Evolutionary conservation across 192 early-diverging fungal species (phyloP).

Genomic region (Phycomyces blakesleeanus): DNA sequence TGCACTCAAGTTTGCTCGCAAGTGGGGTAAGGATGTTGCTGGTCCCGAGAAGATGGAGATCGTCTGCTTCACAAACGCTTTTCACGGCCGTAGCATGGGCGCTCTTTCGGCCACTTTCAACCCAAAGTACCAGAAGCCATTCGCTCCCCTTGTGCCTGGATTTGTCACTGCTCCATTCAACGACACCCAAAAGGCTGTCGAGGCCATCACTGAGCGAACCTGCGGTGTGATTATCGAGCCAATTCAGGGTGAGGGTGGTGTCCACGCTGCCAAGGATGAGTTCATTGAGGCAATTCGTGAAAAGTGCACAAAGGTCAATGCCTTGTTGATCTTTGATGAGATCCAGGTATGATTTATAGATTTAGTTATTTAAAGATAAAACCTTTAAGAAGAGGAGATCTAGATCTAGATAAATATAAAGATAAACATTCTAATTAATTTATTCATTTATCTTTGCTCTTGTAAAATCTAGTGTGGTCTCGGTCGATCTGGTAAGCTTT

Average conservation of each 20-base stretch:
- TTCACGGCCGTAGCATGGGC: slow-evolving; percentile 96
- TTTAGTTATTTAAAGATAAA: background rate
- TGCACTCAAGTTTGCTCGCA: slow-evolving; percentile 93
- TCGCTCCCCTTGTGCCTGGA: slow-evolving; percentile 86
- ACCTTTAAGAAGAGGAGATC: no score
- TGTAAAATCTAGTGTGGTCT: slow-evolving; percentile 85
- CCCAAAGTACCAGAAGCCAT: slow-evolving; percentile 93
- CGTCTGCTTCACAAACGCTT: slow-evolving; percentile 86
- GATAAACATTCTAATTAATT: no score
- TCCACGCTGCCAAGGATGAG: slow-evolving; percentile 65
- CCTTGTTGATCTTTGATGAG: slow-evolving; percentile 94
- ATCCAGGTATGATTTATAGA: slow-evolving; percentile 64
- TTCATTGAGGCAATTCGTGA: slow-evolving; percentile 77
- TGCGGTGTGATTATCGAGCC: slow-evolving; percentile 96
- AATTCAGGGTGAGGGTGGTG: slow-evolving; percentile 95
- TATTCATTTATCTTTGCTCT: no score
- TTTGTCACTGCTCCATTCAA: slow-evolving; percentile 73
- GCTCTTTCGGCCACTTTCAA: slow-evolving; percentile 92
- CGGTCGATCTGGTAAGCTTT: slow-evolving; percentile 85
- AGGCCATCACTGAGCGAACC: slow-evolving; percentile 69
- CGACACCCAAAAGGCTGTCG: slow-evolving; percentile 56
- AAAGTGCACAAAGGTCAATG: slow-evolving; percentile 80
- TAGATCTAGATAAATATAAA: no score
- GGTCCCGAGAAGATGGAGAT: slow-evolving; percentile 63
- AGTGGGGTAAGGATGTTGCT: slow-evolving; percentile 65